These are phyloP conservation scores for Chernovozyma sophiae-reginae DNA, from an alignment of 1,139 yeast genomes.

Conservation along the genomic window DNA sequence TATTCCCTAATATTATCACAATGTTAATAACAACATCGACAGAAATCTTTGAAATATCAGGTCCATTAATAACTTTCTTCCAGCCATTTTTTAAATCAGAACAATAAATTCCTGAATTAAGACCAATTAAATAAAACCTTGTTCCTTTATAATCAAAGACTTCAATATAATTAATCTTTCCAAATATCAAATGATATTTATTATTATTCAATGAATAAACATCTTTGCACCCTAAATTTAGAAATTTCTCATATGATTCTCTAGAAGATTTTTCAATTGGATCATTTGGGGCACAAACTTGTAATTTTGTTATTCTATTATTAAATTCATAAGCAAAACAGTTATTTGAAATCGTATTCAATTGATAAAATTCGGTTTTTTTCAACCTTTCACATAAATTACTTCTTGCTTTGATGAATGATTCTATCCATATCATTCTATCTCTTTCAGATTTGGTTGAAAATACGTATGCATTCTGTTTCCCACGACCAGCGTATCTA, in stretches of 20 bases:
- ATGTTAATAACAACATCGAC: slow-evolving; percentile 57
- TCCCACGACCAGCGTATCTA: slow-evolving; percentile 44
- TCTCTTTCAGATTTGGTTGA: slow-evolving; percentile 52
- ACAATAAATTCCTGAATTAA: slow-evolving; percentile 40
- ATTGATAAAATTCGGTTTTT: slow-evolving; percentile 51
- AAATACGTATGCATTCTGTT: slow-evolving; percentile 48
- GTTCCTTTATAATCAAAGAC: slow-evolving; percentile 24
- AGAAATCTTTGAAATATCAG: slow-evolving; percentile 56
- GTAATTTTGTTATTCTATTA: slow-evolving; percentile 53
- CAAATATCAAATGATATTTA: slow-evolving; percentile 22
- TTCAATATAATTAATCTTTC: slow-evolving; percentile 25
- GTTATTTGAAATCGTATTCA: slow-evolving; percentile 53
- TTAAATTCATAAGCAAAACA: slow-evolving; percentile 62
- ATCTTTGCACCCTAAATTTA: slow-evolving; percentile 24
- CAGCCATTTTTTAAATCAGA: slow-evolving; percentile 51
- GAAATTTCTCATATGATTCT: slow-evolving; percentile 20
- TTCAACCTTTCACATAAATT: slow-evolving; percentile 43
- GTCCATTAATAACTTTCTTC: slow-evolving; percentile 55
- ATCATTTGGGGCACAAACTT: slow-evolving; percentile 59
- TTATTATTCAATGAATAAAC: slow-evolving; percentile 22
- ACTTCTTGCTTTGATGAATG: slow-evolving; percentile 53
- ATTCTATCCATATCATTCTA: slow-evolving; percentile 56
- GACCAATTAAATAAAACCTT: slow-evolving; percentile 30
- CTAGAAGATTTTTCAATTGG: slow-evolving; percentile 50
- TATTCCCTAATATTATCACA: slow-evolving; percentile 56